Evolutionary conservation across 352 stramenopile genomes (phyloP), one percentile per base, ranked within the genome.

Genomic region (Phytopythium cucurbitacearum): DNA sequence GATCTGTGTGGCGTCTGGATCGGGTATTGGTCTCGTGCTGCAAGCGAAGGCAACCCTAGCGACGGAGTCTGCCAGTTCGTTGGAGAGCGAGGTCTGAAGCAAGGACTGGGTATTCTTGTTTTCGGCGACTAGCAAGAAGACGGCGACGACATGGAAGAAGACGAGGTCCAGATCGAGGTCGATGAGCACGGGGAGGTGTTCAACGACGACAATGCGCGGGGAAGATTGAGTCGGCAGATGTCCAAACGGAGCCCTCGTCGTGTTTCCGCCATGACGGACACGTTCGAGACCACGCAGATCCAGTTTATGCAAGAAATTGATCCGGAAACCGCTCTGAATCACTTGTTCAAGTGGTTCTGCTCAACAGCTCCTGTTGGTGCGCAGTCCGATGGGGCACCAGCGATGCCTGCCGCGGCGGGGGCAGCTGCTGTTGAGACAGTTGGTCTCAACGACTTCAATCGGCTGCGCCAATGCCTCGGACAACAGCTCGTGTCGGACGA

Each of bases 301-400:
- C 72, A 64, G 45, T 81, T 83, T 55, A 81, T 75, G 45, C 61
- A 86, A 57, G 62, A 83, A 38, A 80, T 83, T 33, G 69, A 67
- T 11, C 72, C 72, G 5, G 72, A 58, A 15, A 58, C 45, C 46
- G 75, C 75, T 5, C 47, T 86, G 10, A 49, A 73, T 32, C 63
- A 63, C 13, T 61, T 86, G 8, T 83, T 81, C 39, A 53, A 67
- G 6, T 71, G 57, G 62, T 86, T 86, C 41, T 51, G 67, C 15
- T 15, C 42, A 3, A 7, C 48, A 28, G 10, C 6, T n/a, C 5
- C 44, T 39, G 5, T 13, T 9, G 10, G 13, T 4, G 21, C 21
- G 21, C 21, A 28, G 21, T 37, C 32, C 7, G 39, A 12, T 45
- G 40, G 58, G 54, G 44, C 45, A 50, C 2, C 3, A 4, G 15